Conservation (phyloP, 768 basidiomycete species). For the Boletus coccyginus region DNA sequence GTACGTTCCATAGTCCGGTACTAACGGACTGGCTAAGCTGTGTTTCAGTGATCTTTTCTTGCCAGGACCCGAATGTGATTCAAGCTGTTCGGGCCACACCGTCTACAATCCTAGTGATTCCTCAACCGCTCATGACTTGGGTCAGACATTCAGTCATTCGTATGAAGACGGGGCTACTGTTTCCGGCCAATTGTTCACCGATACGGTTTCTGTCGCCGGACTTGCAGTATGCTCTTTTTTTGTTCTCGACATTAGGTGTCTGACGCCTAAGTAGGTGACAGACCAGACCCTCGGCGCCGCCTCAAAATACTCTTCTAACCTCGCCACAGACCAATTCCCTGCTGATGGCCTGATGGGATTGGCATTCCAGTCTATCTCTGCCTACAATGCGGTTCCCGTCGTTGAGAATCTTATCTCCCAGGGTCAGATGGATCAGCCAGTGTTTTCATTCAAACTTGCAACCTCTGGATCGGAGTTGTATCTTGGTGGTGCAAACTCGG, state of each 20-base stretch:
- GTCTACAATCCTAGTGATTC: constrained; percentile 29
- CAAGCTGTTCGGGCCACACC: constrained; percentile 28
- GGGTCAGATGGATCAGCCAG: constrained; percentile 26
- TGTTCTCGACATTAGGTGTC: not conserved
- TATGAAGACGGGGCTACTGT: constrained; percentile 1
- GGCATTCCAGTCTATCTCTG: constrained; percentile 40
- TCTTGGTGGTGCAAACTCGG: constrained; percentile 48
- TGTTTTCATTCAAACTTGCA: constrained; percentile 50
- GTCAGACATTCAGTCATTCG: not conserved
- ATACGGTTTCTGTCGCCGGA: constrained; percentile 12
- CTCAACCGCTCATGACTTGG: constrained; percentile 2
- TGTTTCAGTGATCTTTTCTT: constrained; percentile 27
- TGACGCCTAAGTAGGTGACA: constrained; percentile 7
- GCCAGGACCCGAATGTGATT: constrained; percentile 22
- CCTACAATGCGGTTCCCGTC: constrained; percentile 31
- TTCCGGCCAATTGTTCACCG: constrained; percentile 7
- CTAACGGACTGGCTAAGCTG: not conserved
- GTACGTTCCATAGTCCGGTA: not conserved
- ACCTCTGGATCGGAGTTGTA: constrained; percentile 42
- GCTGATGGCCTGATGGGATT: constrained; percentile 37
- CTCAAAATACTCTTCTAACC: not conserved
- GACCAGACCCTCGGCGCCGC: constrained; percentile 17
- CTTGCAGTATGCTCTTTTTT: constrained; percentile 1
- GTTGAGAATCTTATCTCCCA: constrained; percentile 43
- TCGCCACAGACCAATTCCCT: constrained; percentile 2